Percentiles rank a stretch among this genome's conserved stretches.
phyloP scores from a whole-genome alignment of 208 protist genomes.

The Tetramitus jugosus region DNA sequence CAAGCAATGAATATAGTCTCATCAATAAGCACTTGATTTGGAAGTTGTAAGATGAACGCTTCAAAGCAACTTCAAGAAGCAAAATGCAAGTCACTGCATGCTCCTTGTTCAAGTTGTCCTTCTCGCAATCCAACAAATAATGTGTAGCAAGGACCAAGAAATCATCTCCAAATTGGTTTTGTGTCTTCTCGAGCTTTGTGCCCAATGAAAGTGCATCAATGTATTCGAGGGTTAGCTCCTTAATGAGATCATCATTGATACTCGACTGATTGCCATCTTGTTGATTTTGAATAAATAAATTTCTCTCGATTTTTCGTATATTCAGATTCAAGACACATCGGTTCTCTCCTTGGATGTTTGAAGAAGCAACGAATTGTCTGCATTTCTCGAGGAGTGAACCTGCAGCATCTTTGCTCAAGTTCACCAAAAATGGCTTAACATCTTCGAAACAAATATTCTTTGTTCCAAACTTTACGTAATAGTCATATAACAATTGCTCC shows the following conservation, averaged over 20 bases:
- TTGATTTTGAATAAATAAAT: background rate
- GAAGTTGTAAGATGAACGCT: background rate
- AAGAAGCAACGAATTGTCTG: background rate
- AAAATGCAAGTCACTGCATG: background rate
- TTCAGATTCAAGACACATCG: background rate
- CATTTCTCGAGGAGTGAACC: background rate
- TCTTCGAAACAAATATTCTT: background rate
- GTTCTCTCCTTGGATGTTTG: background rate
- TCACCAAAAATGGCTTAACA: background rate
- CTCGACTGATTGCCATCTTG: background rate
- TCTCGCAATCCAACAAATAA: background rate
- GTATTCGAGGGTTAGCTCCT: background rate
- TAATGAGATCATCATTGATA: too few species aligned
- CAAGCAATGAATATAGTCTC: slow-evolving; percentile 10
- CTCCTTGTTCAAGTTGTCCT: background rate
- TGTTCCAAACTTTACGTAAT: background rate
- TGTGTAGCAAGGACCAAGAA: slow-evolving; percentile 21
- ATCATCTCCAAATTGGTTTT: slow-evolving; percentile 21
- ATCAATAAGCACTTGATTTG: slow-evolving; percentile 9
- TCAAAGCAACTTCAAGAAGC: slow-evolving; percentile 2
- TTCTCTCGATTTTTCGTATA: background rate
- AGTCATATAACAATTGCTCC: background rate
- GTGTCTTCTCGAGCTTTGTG: background rate
- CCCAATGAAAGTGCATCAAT: background rate
- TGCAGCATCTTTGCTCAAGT: background rate